Conservation (phyloP, 805 yeast genomes). For the Kazachstania psychrophila region DNA sequence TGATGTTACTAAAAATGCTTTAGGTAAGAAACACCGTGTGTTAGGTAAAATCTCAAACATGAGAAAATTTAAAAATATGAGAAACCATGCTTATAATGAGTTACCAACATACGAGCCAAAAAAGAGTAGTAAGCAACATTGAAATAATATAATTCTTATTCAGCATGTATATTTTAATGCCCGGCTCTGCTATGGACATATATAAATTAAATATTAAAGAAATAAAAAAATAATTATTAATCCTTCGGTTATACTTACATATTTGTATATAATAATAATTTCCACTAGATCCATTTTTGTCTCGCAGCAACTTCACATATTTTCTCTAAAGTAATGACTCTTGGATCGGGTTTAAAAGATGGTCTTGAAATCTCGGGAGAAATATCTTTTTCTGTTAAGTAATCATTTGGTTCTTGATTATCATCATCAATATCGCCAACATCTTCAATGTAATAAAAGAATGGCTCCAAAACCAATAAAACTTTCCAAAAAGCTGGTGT, state of each 20-base stretch:
- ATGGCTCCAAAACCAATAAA: constrained; percentile 30
- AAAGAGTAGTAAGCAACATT: constrained; percentile 20
- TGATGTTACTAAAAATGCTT: constrained; percentile 31
- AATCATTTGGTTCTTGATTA: constrained; percentile 7
- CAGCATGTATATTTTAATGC: too few species aligned
- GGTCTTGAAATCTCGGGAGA: constrained; percentile 5
- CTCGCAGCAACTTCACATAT: constrained; percentile 31
- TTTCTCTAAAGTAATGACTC: constrained; percentile 30
- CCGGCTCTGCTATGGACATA: not conserved
- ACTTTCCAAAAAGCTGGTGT: constrained; percentile 28
- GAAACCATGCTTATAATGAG: constrained; percentile 34
- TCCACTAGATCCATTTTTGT: constrained; percentile 28
- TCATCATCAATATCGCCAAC: constrained; percentile 22
- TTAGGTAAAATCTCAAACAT: constrained; percentile 33
- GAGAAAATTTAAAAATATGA: constrained; percentile 24
- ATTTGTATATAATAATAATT: too few species aligned
- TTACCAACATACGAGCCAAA: constrained; percentile 31
- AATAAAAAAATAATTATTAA: not conserved
- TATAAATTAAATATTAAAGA: not conserved
- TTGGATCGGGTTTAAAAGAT: constrained; percentile 26
- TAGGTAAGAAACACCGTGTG: constrained; percentile 31
- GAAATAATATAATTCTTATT: constrained; percentile 1
- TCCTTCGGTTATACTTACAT: not conserved
- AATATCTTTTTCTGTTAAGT: not conserved
- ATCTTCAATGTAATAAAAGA: constrained; percentile 31